A percentile compares a stretch with the other conserved stretches of the same genome.
These are phyloP conservation scores for Aspergillus tanneri DNA, from an alignment of 2,329 filamentous ascomycete species.

Conservation along the genomic window DNA sequence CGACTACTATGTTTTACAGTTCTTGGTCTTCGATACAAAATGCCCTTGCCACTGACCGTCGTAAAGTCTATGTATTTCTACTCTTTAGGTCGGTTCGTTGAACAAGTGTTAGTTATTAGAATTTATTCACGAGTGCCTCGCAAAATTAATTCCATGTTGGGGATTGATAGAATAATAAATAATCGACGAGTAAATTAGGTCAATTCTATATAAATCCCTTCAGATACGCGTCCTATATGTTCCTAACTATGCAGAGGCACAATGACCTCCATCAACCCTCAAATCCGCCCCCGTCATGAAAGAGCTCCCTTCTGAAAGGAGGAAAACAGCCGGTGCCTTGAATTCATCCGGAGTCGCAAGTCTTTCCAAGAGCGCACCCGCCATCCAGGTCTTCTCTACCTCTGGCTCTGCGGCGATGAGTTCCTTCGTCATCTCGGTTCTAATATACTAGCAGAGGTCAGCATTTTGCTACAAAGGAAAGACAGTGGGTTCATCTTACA, in stretches of 20 bases:
- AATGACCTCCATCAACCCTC: slow-evolving; percentile 43
- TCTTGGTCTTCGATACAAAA: too few species aligned
- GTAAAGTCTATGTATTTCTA: too few species aligned
- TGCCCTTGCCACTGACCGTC: too few species aligned
- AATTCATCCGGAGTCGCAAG: slow-evolving; percentile 49
- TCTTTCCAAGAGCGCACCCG: slow-evolving; percentile 51
- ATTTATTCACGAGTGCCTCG: too few species aligned
- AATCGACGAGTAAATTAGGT: too few species aligned
- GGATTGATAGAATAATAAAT: too few species aligned
- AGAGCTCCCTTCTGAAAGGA: slow-evolving; percentile 39
- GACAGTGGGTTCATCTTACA: slow-evolving; percentile 26
- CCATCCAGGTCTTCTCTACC: slow-evolving; percentile 56
- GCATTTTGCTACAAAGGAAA: not conserved
- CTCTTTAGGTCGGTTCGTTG: too few species aligned
- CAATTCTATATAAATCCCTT: too few species aligned
- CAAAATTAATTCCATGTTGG: too few species aligned
- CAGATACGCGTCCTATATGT: not conserved
- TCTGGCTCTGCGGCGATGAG: slow-evolving; percentile 48
- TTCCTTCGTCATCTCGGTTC: slow-evolving; percentile 51
- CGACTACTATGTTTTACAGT: too few species aligned
- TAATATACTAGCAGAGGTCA: slow-evolving; percentile 42
- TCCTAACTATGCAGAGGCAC: slow-evolving; percentile 32
- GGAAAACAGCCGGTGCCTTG: slow-evolving; percentile 36
- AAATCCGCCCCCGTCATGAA: slow-evolving; percentile 45
- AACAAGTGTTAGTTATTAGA: too few species aligned